Conservation (phyloP, 208 protist genomes). For the Borovskyia barvae region DNA sequence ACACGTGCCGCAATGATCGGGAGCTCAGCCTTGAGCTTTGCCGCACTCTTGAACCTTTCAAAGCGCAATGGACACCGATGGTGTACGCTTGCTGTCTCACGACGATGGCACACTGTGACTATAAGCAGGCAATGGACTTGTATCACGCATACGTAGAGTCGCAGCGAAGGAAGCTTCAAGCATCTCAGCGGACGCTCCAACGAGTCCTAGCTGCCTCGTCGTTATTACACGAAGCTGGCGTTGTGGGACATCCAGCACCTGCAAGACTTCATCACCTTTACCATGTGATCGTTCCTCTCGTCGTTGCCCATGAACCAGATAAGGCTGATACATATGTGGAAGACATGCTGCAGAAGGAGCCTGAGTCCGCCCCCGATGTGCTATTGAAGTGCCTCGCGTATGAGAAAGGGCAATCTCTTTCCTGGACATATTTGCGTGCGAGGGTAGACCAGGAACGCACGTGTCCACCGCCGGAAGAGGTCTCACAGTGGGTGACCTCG, state of each 20-base stretch:
- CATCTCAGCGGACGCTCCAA: constrained; percentile 4
- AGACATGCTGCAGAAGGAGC: constrained; percentile 65
- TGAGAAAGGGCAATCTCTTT: constrained; percentile 30
- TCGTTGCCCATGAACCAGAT: constrained; percentile 45
- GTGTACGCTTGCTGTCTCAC: constrained; percentile 81
- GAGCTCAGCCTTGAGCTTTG: constrained; percentile 51
- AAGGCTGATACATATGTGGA: constrained; percentile 33
- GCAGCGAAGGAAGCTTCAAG: constrained; percentile 1
- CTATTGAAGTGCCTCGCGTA: constrained; percentile 58
- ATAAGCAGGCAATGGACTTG: constrained; percentile 39
- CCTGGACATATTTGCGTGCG: constrained; percentile 17
- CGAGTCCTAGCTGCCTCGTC: constrained; percentile 28
- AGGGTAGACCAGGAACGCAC: not conserved
- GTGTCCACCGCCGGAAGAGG: not conserved
- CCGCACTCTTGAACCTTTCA: constrained; percentile 40
- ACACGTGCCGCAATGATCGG: constrained; percentile 43
- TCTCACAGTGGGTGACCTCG: not conserved
- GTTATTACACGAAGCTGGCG: constrained; percentile 20
- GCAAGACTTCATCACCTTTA: constrained; percentile 58
- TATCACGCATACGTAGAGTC: constrained; percentile 46
- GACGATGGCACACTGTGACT: constrained; percentile 48
- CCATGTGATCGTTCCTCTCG: constrained; percentile 74
- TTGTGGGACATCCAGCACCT: constrained; percentile 3
- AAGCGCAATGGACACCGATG: constrained; percentile 48
- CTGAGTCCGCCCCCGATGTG: constrained; percentile 58